Evolutionary conservation across 2,329 filamentous ascomycete species (phyloP), one percentile per base, ranked within the genome.

Genomic region (Esteya vermicola): DNA sequence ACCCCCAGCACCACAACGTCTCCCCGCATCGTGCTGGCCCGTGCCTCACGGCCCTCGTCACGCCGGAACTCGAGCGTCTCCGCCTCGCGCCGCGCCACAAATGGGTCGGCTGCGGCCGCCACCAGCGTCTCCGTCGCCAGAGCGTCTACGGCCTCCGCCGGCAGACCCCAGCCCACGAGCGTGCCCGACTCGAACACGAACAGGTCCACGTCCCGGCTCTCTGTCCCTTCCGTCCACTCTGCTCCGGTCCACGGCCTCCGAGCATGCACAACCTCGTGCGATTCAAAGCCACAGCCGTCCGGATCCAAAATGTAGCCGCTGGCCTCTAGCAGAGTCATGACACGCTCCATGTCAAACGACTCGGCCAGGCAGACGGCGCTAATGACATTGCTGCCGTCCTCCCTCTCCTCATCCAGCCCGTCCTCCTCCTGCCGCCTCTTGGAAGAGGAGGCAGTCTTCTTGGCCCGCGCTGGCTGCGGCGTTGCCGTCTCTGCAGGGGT

Each of bases 121-220:
- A 84, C 69, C 12, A 96, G 67, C 25, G 81, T 77, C 42, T 72
- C 73, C 9, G 82, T 82, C 6, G 82, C 78, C 20, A 86, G 62
- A 36, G 70, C 71, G 18, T 69, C 70, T 14, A 86, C 79, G 16
- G 85, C 74, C 42, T 81, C 75, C 45, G 85, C 73, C 1, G 85
- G 79, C 1, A 95, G 68, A 6, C 84, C 83, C 91, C 91, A 98
- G 20, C 85, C 81, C 6, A 96, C 91, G 8, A 96, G 72, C 12
- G 88, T 93, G 10, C 91, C 91, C 0, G 88, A 94, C 9, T 89
- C 86, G 49, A 98, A 98, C 42, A 98, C 79, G 54, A 96, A 96
- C 38, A 96, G 76, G 60, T 98, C 91, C 26, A 86, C 88, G 43
- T 75, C 68, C 54, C 75, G 71, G 43, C 6, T 8, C 22, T 7